These are phyloP conservation scores for Pseudogymnoascus sp. DNA, from an alignment of 2,329 filamentous ascomycete genomes.

Conservation along the genomic window DNA sequence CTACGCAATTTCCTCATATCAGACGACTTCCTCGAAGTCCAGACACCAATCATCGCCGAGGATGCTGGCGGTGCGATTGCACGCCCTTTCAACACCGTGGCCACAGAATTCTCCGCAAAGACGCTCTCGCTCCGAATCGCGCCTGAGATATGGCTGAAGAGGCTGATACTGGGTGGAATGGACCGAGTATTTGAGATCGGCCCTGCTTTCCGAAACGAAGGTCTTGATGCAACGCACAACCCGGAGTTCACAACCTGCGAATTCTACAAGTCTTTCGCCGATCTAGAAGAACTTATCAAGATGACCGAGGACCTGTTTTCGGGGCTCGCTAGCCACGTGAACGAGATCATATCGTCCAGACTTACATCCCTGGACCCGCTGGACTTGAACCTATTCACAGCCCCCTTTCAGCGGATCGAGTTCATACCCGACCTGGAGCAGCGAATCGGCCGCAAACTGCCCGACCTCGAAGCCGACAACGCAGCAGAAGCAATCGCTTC, in stretches of 20 bases:
- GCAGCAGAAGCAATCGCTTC: slow-evolving; percentile 51
- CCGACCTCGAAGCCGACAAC: slow-evolving; percentile 34
- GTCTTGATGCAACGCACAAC: slow-evolving; percentile 84
- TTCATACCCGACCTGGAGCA: slow-evolving; percentile 75
- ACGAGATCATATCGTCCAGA: slow-evolving; percentile 36
- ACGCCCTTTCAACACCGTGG: slow-evolving; percentile 72
- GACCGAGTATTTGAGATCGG: slow-evolving; percentile 90
- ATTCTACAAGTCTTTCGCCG: slow-evolving; percentile 84
- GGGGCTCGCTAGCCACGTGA: slow-evolving; percentile 46
- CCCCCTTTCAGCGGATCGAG: slow-evolving; percentile 60
- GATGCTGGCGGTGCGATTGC: slow-evolving; percentile 82
- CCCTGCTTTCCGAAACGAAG: slow-evolving; percentile 86
- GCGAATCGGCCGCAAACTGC: slow-evolving; percentile 42
- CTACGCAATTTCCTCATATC: slow-evolving; percentile 67
- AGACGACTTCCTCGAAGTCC: slow-evolving; percentile 73
- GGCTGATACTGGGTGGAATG: slow-evolving; percentile 80
- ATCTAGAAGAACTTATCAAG: slow-evolving; percentile 63
- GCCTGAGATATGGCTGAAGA: slow-evolving; percentile 90
- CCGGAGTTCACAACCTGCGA: slow-evolving; percentile 97
- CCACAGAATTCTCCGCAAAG: slow-evolving; percentile 66
- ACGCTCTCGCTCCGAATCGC: slow-evolving; percentile 77
- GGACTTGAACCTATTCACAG: slow-evolving; percentile 39
- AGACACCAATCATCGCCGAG: slow-evolving; percentile 78
- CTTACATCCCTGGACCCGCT: slow-evolving; percentile 41
- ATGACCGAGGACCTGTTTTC: slow-evolving; percentile 66